These are phyloP conservation scores for Heritiera fomes DNA, from an alignment of 345 rosid species.

Conservation along the genomic window DNA sequence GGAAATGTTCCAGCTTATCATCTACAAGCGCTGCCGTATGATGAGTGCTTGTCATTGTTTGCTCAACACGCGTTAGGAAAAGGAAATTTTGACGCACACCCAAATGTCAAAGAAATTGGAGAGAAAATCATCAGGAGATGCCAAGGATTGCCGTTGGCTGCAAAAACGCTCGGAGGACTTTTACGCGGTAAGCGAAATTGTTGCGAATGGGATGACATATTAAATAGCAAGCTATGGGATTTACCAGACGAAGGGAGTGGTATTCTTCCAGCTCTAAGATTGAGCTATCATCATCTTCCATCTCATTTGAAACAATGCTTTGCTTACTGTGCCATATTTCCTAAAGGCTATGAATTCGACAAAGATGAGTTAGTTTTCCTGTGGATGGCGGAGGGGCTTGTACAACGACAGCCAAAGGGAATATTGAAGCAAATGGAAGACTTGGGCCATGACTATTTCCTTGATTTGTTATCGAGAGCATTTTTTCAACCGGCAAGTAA, in stretches of 20 bases:
- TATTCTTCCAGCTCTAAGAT: conserved; percentile 18
- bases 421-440: conserved; percentile 14
- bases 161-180: conserved; percentile 11
- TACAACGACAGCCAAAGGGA: background rate
- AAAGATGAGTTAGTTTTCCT: conserved; percentile 19
- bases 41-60: conserved; percentile 36
- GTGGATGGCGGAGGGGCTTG: conserved; percentile 39
- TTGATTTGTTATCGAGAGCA: background rate
- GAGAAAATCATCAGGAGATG: background rate
- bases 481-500: conserved; percentile 18
- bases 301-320: conserved; percentile 18
- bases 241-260: background rate
- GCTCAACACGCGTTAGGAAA: conserved; percentile 12
- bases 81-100: background rate
- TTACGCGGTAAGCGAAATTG: conserved; percentile 9
- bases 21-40: conserved; percentile 29
- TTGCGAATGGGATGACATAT: background rate
- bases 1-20: conserved; percentile 23
- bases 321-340: conserved; percentile 27
- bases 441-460: conserved; percentile 11
- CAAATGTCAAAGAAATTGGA: background rate
- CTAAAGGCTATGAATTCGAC: conserved; percentile 19
- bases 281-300: conserved; percentile 34
- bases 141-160: conserved; percentile 16
- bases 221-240: conserved; percentile 16